Evolutionary conservation across 106 monocot species (phyloP), one percentile per base, ranked within the genome.

Genomic region (Amphibolis antarctica): DNA sequence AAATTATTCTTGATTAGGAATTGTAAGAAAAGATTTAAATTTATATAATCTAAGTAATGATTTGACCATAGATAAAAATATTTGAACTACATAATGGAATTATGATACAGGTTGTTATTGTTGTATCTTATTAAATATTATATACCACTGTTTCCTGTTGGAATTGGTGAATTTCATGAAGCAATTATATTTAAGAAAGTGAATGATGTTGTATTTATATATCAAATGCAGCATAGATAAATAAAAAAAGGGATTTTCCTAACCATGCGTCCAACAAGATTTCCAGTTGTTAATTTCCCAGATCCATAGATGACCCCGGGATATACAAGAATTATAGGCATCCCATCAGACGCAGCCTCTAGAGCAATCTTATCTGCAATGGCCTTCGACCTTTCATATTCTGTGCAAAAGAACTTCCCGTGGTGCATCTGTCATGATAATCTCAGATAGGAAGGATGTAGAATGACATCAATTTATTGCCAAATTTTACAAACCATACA

Each of bases 261-360:
- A 87, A 98, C 98, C 28, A 98, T 67, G 1, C 68, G 74, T 15
- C 91, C 86, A 56, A 98, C 50, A 69, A 83, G 22, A 77, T 98
- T 98, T 72, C 98, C 98, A 72, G 78, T 30, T 15, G 91, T 98
- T 13, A 98, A 28, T 68, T 85, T 91, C 46, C 98, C 98, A 36
- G 81, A 26, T 22, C 98, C 98, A 79, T 91, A 98, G 47, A 98
- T 91, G 27, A 98, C 84, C 59, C 98, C 98, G 42, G 98, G 98
- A 67, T 91, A 98, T 12, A 98, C 75, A 69, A 91, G 72, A 71
- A 91, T 52, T 54, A 98, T 85, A 28, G 98, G 91, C 29, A 84
- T 52, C 20, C 91, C 91, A 72, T 84, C 78, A 36, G 75, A 67
- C 28, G 85, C 98, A 64, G 98, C 90, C 67, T 85, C 67, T 62